A percentile compares a stretch with the other conserved stretches of the same genome.
Evolutionary conservation across 164 flowering plant species (phyloP).

Genomic region (Vitis labrusca): DNA sequence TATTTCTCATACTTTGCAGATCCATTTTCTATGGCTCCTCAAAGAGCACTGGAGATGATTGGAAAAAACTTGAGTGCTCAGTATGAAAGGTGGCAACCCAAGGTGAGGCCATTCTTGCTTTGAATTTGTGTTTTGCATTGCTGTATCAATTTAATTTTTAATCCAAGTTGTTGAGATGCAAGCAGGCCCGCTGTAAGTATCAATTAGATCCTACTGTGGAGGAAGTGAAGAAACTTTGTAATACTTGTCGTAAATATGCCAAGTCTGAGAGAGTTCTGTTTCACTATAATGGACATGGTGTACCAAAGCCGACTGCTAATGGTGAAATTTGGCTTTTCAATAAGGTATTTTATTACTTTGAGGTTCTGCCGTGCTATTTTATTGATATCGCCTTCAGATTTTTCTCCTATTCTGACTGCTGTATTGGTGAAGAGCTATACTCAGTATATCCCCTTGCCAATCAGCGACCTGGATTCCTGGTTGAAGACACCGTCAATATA

Average conservation of each 20-base stretch:
- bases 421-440: conserved; percentile 71
- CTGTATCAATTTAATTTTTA: conserved; percentile 9
- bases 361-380: neutral
- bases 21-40: conserved; percentile 93
- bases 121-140: neutral
- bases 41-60: conserved; percentile 86
- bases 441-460: conserved; percentile 89
- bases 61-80: conserved; percentile 73
- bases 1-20: conserved; percentile 42
- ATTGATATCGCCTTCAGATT: neutral
- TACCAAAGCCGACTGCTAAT: conserved; percentile 91
- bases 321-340: conserved; percentile 99
- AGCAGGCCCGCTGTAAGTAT: conserved; percentile 82
- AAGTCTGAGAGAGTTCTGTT: conserved; percentile 92
- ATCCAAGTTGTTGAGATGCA: conserved; percentile 1
- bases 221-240: conserved; percentile 92
- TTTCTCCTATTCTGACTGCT: conserved; percentile 4
- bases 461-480: conserved; percentile 96
- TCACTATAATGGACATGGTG: conserved; percentile 99
- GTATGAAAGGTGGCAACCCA: conserved; percentile 98
- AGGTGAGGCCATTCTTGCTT: conserved; percentile 42
- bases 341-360: conserved; percentile 48
- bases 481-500: conserved; percentile 93
- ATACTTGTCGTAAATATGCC: conserved; percentile 79
- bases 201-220: conserved; percentile 94